Base-by-base conservation (phyloP, 2,329 filamentous ascomycete species). In the Aspergillus ustus region DNA sequence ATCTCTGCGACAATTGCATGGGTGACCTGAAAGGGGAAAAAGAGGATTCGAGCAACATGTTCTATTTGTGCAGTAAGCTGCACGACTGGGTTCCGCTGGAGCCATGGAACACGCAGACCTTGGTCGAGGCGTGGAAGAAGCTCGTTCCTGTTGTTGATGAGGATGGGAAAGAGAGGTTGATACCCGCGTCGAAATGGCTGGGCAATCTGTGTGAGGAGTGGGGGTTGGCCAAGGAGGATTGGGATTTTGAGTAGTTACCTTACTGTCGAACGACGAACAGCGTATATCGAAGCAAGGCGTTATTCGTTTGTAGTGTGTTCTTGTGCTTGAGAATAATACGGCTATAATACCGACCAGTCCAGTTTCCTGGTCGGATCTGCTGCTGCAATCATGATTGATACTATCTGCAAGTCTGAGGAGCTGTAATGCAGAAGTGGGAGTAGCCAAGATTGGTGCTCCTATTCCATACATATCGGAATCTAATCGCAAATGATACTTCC, bases 161-260 rank as follows among this genome's bases (percentile, higher is more conserved):
- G 40, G n/a, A 53, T 53, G 57, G 49, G n/a, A 17, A 7, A 7
- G 37, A 59, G 40, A 8, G 34, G 40, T 7, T 53, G 28, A 43
- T 52, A 25, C 11, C 5, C 43, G 7, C 20, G 2, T 46, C 49
- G 17, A 52, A 59, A 17, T 59, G 57, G 57, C 11, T 59, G 37
- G 50, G 57, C 2, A 53, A 28, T 37, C 13, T 59, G 49, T 59
- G 57, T 20, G 57, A 59, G 40, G 49, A 59, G 19, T 59, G 57
- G 57, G 49, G 49, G 22, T 19, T 59, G 20, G 51, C 46, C 3
- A 59, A 59, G 57, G n/a, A 7, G n/a, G 49, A 59, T 8, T 59
- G 57, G 57, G 51, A 25, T 2, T 59, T 59, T 46, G 57, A 59
- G 40, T 53, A 53, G 25, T 29, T 34, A 2, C 25, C 25, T 25